phyloP scores from a whole-genome alignment of 164 flowering plant species.

The Annona cherimola region DNA sequence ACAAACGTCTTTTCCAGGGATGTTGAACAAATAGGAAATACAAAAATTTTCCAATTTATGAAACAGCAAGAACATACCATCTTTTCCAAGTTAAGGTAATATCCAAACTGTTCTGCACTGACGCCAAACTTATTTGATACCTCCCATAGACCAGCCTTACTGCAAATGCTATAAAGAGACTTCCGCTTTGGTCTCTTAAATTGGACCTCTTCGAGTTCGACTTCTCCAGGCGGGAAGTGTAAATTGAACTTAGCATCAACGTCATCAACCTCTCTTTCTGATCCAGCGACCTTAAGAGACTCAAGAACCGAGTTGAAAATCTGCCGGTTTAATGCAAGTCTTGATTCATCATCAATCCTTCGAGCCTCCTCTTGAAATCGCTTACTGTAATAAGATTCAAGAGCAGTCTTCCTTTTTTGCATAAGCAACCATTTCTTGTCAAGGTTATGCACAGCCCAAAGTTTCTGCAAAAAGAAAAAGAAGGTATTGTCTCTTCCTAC shows the following conservation, averaged over 20 bases:
- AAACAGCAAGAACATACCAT: constrained; percentile 39
- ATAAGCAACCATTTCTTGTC: constrained; percentile 89
- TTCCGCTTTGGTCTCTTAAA: constrained; percentile 84
- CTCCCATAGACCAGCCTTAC: constrained; percentile 91
- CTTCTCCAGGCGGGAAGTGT: constrained; percentile 93
- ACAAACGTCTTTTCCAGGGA: constrained; percentile 49
- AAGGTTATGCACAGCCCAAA: constrained; percentile 81
- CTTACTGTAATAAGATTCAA: constrained; percentile 55
- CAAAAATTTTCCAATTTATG: not conserved
- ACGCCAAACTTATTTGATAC: constrained; percentile 86
- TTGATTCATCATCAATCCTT: constrained; percentile 57
- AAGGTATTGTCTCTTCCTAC: not conserved
- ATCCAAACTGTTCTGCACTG: constrained; percentile 84
- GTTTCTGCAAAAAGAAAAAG: constrained; percentile 45
- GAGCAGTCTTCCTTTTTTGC: constrained; percentile 82
- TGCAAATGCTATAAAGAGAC: constrained; percentile 61
- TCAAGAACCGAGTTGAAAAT: constrained; percentile 62
- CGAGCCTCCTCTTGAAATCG: constrained; percentile 81
- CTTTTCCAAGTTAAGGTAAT: constrained; percentile 47
- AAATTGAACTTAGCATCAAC: constrained; percentile 85
- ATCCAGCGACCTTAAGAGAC: constrained; percentile 66
- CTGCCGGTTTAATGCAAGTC: constrained; percentile 56
- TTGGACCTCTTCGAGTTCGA: constrained; percentile 77
- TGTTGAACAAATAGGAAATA: not conserved
- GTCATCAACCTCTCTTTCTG: constrained; percentile 94